Percentiles rank a stretch among this genome's conserved stretches.
Conservation (phyloP, 495 filamentous ascomycete genomes). For the Hypoxylon intermedium region DNA sequence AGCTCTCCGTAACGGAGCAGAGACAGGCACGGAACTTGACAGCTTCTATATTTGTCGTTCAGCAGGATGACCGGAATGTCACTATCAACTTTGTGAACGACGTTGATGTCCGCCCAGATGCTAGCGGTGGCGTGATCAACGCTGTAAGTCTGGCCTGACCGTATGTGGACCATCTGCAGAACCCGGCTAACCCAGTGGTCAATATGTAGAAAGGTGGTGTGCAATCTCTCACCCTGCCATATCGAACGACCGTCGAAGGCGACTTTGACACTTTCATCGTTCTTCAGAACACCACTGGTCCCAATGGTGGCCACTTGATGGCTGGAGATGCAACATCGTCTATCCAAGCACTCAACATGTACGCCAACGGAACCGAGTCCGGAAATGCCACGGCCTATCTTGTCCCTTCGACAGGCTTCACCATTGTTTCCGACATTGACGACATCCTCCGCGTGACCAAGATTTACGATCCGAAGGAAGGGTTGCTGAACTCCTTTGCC, state of each 20-base stretch:
- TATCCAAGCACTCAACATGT: conserved; percentile 71
- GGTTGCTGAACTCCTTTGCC: conserved; percentile 79
- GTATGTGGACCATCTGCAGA: not conserved
- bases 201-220: conserved; percentile 52
- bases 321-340: conserved; percentile 66
- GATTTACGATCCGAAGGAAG: conserved; percentile 76
- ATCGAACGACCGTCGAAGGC: conserved; percentile 66
- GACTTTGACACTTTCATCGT: conserved; percentile 74
- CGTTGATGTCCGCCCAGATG: conserved; percentile 41
- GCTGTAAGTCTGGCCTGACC: conserved; percentile 40
- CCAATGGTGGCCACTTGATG: conserved; percentile 53
- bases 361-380: conserved; percentile 64
- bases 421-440: conserved; percentile 77
- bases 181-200: not conserved
- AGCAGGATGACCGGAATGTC: conserved; percentile 68
- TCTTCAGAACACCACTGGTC: conserved; percentile 57
- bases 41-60: conserved; percentile 71
- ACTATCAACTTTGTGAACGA: conserved; percentile 66
- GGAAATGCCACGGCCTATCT: conserved; percentile 82
- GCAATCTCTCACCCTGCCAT: conserved; percentile 63
- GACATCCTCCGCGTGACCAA: conserved; percentile 84
- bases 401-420: conserved; percentile 69
- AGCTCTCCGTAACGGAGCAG: conserved; percentile 65
- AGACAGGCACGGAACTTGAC: conserved; percentile 76
- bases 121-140: conserved; percentile 44